A percentile compares a stretch with the other conserved stretches of the same genome.
These are phyloP conservation scores for Psilocybe cyanescens DNA, from an alignment of 768 basidiomycete species.

Conservation along the genomic window DNA sequence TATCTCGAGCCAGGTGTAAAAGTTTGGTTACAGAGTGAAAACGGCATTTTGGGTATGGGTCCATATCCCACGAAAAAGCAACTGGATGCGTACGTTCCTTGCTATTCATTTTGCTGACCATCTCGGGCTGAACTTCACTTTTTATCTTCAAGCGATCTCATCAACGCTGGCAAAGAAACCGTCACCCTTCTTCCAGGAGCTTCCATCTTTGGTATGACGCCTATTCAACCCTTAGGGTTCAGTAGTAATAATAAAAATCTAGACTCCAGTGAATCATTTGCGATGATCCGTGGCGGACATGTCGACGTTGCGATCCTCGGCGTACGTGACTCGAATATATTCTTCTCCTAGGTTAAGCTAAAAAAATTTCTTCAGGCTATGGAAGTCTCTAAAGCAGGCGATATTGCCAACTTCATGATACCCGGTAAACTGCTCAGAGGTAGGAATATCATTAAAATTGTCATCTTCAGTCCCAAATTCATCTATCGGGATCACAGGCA, in stretches of 20 bases:
- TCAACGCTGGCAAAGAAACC: conserved; percentile 96
- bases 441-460: conserved; percentile 13
- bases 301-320: conserved; percentile 93
- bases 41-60: conserved; percentile 88
- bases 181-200: conserved; percentile 92
- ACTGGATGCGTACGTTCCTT: conserved; percentile 70
- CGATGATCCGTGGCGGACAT: conserved; percentile 98
- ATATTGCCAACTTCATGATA: conserved; percentile 99
- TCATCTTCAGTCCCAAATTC: background rate
- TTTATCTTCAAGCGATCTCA: conserved; percentile 65
- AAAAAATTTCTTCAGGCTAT: conserved; percentile 63
- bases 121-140: conserved; percentile 2
- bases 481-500: conserved; percentile 49
- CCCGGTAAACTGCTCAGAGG: conserved; percentile 92
- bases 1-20: conserved; percentile 71
- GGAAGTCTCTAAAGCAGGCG: conserved; percentile 92
- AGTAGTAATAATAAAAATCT: conserved; percentile 8
- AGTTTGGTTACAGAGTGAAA: conserved; percentile 93
- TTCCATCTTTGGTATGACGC: conserved; percentile 77
- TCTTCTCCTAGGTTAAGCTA: background rate
- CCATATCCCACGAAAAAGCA: conserved; percentile 86
- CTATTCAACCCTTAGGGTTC: background rate
- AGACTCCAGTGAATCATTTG: conserved; percentile 94
- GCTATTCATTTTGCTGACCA: background rate
- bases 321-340: conserved; percentile 46